phyloP scores from a whole-genome alignment of 352 stramenopile species.

The Globisporangium takayamanum region DNA sequence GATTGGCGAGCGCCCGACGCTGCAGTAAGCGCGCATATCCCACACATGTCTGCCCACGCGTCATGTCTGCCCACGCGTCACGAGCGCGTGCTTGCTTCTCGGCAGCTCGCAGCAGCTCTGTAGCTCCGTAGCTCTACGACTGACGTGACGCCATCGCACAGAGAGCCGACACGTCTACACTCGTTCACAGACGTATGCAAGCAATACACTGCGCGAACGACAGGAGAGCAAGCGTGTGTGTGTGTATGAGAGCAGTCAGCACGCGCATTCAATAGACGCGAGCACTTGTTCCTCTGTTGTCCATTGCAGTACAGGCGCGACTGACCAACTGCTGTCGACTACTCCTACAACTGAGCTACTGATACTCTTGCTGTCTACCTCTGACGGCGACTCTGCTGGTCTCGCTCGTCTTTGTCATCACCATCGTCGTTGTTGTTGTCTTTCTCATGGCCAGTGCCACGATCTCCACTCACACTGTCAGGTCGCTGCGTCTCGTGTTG shows the following conservation, averaged over 20 bases:
- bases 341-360: no score
- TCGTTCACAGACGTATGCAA: background rate
- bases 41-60: background rate
- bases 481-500: conserved; percentile 22
- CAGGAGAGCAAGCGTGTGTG: background rate
- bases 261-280: background rate
- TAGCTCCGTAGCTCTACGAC: background rate
- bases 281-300: background rate
- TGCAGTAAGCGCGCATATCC: conserved; percentile 22
- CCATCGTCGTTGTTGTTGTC: conserved; percentile 14
- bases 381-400: no score
- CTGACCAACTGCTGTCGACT: no score
- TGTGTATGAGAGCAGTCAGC: background rate
- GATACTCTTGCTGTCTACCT: no score
- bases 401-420: background rate
- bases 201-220: background rate
- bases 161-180: background rate
- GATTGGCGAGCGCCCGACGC: conserved; percentile 49
- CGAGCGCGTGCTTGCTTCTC: background rate
- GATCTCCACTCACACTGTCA: conserved; percentile 22
- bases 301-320: no score
- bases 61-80: background rate
- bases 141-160: background rate
- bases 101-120: background rate
- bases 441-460: conserved; percentile 19